Percentiles rank a stretch among this genome's conserved stretches.
Evolutionary conservation across 176 grass and related monocot species (phyloP).

Genomic region (Avena insularis): DNA sequence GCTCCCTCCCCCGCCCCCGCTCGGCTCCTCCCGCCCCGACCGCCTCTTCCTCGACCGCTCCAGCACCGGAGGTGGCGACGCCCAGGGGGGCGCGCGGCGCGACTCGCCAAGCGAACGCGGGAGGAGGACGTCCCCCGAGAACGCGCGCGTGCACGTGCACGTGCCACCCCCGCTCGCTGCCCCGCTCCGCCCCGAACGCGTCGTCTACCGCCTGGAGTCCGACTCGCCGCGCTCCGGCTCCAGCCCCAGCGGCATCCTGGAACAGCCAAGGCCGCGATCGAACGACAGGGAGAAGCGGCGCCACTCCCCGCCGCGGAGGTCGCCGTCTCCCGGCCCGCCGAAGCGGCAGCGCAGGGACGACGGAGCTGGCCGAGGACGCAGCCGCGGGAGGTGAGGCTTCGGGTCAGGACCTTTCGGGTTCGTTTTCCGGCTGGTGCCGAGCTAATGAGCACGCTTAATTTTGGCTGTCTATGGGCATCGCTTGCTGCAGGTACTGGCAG

Average conservation of each 20-base stretch:
- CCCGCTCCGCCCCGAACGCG: conserved; percentile 40
- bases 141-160: background rate
- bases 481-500: conserved; percentile 46
- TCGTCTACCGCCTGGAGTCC: conserved; percentile 33
- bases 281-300: conserved; percentile 28
- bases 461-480: background rate
- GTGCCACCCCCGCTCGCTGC: conserved; percentile 39
- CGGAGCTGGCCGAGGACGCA: conserved; percentile 45
- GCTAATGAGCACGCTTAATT: background rate
- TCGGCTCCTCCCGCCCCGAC: background rate
- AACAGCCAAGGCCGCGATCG: background rate
- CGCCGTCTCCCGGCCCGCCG: conserved; percentile 46
- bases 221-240: conserved; percentile 17
- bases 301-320: conserved; percentile 51
- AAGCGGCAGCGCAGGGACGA: conserved; percentile 64
- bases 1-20: conserved; percentile 42
- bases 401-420: background rate
- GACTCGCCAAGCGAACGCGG: conserved; percentile 22
- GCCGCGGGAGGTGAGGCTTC: conserved; percentile 42
- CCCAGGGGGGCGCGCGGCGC: background rate
- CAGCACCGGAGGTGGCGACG: background rate
- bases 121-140: background rate
- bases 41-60: background rate
- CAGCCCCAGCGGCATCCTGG: conserved; percentile 33
- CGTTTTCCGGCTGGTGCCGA: background rate